Percentiles rank a stretch among this genome's conserved stretches.
Evolutionary conservation across 2,329 filamentous ascomycete species (phyloP).

Genomic region (Cytospora piceae): DNA sequence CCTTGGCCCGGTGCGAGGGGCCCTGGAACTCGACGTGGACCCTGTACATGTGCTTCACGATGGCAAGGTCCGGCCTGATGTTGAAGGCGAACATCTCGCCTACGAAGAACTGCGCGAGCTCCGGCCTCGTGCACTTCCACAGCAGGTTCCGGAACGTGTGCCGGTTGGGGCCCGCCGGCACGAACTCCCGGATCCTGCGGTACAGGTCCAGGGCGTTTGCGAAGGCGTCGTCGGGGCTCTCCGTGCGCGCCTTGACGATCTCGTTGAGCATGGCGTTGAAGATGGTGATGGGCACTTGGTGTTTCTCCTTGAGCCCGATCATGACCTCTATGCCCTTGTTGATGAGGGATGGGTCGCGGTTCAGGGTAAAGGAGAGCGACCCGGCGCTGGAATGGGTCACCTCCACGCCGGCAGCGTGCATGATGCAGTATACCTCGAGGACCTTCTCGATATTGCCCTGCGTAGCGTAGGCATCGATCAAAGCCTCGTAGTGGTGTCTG

Average conservation of each 20-base stretch:
- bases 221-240: constrained; percentile 21
- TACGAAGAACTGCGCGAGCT: constrained; percentile 27
- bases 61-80: constrained; percentile 19
- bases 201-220: constrained; percentile 28
- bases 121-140: constrained; percentile 28
- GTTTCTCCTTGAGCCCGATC: constrained; percentile 48
- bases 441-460: constrained; percentile 65
- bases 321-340: constrained; percentile 60
- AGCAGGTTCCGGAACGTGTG: constrained; percentile 28
- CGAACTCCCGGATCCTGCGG: constrained; percentile 25
- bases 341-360: constrained; percentile 48
- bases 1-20: constrained; percentile 22
- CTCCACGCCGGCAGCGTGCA: constrained; percentile 65
- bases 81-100: constrained; percentile 30
- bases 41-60: constrained; percentile 26
- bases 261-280: constrained; percentile 49
- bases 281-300: constrained; percentile 43
- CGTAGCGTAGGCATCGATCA: constrained; percentile 71
- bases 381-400: constrained; percentile 65
- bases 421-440: constrained; percentile 72
- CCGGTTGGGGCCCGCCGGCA: constrained; percentile 20
- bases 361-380: constrained; percentile 62
- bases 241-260: constrained; percentile 11
- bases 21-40: constrained; percentile 28
- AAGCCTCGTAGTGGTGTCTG: constrained; percentile 76